Evolutionary conservation across 2,329 filamentous ascomycete genomes (phyloP), one percentile per base, ranked within the genome.

Genomic region (Fusarium buxicola): DNA sequence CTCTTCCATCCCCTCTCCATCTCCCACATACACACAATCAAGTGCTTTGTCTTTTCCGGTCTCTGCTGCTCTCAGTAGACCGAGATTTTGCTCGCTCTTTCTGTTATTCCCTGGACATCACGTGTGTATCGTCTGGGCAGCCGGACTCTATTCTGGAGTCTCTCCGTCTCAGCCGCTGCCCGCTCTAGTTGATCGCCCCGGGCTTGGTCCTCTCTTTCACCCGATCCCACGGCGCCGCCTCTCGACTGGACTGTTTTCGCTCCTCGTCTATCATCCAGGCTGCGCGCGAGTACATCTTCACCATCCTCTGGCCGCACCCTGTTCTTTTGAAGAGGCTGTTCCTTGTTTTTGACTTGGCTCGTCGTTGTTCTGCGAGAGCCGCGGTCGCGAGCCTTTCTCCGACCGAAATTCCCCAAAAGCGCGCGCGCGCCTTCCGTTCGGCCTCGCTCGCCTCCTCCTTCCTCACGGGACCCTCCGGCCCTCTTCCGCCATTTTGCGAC

Each of bases 381-480:
- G 48, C 46, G 44, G 54, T 63, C 16, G 58, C 58, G 36, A 43
- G 40, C 46, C 44, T 34, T 54, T 48, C 15, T 58, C 36, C 60
- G 56, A 53, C 49, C 61, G 62, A 62, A 52, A 60, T 34, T 34
- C 48, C 59, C 56, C 35, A 61, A 59, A 46, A 55, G 59, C 58
- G 60, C 51, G 63, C 58, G 61, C 41, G 50, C 48, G 43, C 55
- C 63, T 66, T 66, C 63, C 63, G 63, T 58, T 63, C 63, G 56
- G 64, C 57, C 60, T 67, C 46, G 52, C 49, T 57, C 58, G 48
- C 54, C 49, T 56, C 47, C 57, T 58, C 38, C 57, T 60, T 46
- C 47, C 57, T 53, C 44, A 55, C 63, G 57, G 56, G 51, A 55
- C 54, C 64, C 64, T 67, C 63, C 64, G 64, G 64, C 45, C 60